Evolutionary conservation across 78 protist species (phyloP), one percentile per base, ranked within the genome.

Genomic region (Carpediemonas membranifera): DNA sequence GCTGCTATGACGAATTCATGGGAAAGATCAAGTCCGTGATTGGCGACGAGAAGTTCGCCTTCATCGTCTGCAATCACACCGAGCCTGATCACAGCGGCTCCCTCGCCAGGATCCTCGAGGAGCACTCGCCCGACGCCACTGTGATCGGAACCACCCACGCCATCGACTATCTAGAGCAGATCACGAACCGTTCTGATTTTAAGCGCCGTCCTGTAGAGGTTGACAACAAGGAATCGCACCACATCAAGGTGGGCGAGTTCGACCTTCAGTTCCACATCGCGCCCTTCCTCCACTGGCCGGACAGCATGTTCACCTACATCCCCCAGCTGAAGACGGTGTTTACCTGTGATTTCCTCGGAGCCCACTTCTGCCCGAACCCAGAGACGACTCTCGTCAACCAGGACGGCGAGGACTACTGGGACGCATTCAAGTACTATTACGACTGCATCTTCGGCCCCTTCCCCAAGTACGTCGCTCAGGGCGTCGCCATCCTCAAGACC

Each of bases 211-310:
- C 9, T 39, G 19, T 39, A 9, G 19, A 9, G 19, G 44, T 39
- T 39, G 13, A 61, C 37, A 43, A 7, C 28, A 13, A 13, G 28
- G 7, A 7, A 7, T 14, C 37, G 18, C 47, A 7, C 18, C 3
- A 7, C 30, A 2, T 61, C 7, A 13, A 61, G 3, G 16, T 61
- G 30, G 66, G 66, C 47, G 66, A 13, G 28, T 13, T 61, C n/a
- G 13, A 7, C 28, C 35, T 61, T 7, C 37, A 61, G 28, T 61
- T 61, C 13, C 28, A 11, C n/a, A 61, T 25, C 28, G 66, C 66
- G 7, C 35, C 66, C 28, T 61, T 31, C n/a, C 28, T 25, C 37
- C 66, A 61, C 43, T 61, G 66, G 66, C 66, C 66, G n/a, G 66
- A 61, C 35, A 31, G 56, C 28, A 61, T 61, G 66, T 15, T 61